phyloP scores from a whole-genome alignment of 495 filamentous ascomycete species.

The Cenococcum geophilum region DNA sequence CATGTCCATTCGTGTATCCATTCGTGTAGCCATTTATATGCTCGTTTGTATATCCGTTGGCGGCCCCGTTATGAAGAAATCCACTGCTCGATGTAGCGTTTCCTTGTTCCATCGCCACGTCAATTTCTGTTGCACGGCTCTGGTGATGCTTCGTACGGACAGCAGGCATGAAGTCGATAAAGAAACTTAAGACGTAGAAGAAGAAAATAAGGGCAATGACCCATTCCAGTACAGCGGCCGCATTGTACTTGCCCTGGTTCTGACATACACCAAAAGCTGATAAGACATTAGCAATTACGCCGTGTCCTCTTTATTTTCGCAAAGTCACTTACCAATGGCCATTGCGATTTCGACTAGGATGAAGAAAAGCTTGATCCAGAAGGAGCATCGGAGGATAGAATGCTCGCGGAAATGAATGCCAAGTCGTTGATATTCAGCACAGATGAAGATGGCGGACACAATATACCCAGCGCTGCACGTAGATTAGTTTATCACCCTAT shows the following conservation, averaged over 20 bases:
- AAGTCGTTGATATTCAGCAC: conserved; percentile 79
- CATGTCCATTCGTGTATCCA: conserved; percentile 8
- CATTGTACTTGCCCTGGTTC: conserved; percentile 37
- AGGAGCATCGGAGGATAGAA: conserved; percentile 64
- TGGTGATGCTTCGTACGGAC: conserved; percentile 54
- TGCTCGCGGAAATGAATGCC: conserved; percentile 71
- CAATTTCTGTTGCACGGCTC: conserved; percentile 37
- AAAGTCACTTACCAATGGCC: conserved; percentile 47
- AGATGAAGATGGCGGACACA: conserved; percentile 75
- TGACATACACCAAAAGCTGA: conserved; percentile 43
- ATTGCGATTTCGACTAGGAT: conserved; percentile 72
- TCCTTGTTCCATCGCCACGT: conserved; percentile 28
- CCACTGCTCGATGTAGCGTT: not conserved
- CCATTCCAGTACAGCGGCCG: conserved; percentile 61
- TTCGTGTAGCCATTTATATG: conserved; percentile 14
- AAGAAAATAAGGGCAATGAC: conserved; percentile 84
- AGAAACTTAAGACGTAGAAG: conserved; percentile 82
- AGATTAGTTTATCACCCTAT: not conserved
- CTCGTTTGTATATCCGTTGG: conserved; percentile 14
- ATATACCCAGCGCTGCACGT: conserved; percentile 56
- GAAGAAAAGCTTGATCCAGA: conserved; percentile 76
- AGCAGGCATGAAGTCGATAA: conserved; percentile 80
- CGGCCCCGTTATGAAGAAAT: not conserved
- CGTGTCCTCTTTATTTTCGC: not conserved
- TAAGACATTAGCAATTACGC: not conserved